phyloP scores from a whole-genome alignment of 1,139 yeast species.

The Zhuliangozyma blackwelliae region DNA sequence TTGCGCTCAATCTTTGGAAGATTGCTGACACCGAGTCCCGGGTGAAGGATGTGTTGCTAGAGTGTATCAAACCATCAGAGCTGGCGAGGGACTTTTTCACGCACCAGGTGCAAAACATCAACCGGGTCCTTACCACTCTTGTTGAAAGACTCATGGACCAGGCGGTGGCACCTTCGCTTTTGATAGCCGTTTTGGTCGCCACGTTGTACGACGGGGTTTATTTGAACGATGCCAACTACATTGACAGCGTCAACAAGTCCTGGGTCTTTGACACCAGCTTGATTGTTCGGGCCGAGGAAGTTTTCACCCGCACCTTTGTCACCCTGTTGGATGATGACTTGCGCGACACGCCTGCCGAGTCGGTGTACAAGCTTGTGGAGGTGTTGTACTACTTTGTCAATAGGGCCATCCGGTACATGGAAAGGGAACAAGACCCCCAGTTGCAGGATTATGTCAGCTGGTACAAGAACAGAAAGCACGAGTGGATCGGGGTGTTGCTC shows the following conservation, averaged over 20 bases:
- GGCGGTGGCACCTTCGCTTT: constrained; percentile 19
- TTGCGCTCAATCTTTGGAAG: constrained; percentile 50
- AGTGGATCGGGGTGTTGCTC: constrained; percentile 57
- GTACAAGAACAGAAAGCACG: constrained; percentile 27
- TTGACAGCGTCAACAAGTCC: constrained; percentile 19
- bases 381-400: constrained; percentile 36
- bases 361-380: constrained; percentile 21
- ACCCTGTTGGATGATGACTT: constrained; percentile 8
- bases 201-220: constrained; percentile 42
- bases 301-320: constrained; percentile 21
- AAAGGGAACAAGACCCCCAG: constrained; percentile 13
- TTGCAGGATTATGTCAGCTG: constrained; percentile 28
- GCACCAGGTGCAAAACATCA: constrained; percentile 27
- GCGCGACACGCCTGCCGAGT: constrained; percentile 9
- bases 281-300: constrained; percentile 28
- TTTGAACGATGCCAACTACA: constrained; percentile 36
- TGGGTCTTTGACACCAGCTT: constrained; percentile 42
- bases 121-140: constrained; percentile 30
- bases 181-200: constrained; percentile 30
- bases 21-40: constrained; percentile 20
- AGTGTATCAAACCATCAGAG: constrained; percentile 10
- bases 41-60: constrained; percentile 1
- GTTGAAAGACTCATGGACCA: constrained; percentile 18
- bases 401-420: constrained; percentile 36
- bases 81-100: constrained; percentile 24